A percentile compares a stretch with the other conserved stretches of the same genome.
phyloP scores from a whole-genome alignment of 306 rosid species.

The Vigna angularis region DNA sequence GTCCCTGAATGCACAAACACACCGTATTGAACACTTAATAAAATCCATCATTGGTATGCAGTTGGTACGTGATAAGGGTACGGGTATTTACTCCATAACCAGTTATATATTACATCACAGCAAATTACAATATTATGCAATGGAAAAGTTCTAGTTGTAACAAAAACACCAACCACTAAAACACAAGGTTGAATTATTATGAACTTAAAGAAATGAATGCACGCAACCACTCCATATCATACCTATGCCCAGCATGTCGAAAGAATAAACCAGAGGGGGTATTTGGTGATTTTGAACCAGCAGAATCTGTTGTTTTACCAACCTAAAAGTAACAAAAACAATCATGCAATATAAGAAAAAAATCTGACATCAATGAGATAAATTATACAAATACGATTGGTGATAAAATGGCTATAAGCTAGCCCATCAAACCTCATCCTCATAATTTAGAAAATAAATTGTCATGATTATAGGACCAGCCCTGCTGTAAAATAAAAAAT shows the following conservation, averaged over 20 bases:
- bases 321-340: slow-evolving; percentile 47
- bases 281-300: slow-evolving; percentile 38
- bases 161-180: slow-evolving; percentile 15
- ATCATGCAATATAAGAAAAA: neutral
- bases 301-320: slow-evolving; percentile 48
- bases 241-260: slow-evolving; percentile 67
- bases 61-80: neutral
- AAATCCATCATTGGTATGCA: neutral
- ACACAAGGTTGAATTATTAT: slow-evolving; percentile 13
- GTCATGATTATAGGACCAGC: neutral
- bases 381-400: neutral
- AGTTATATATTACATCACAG: neutral
- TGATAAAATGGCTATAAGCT: slow-evolving; percentile 15
- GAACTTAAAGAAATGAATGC: slow-evolving; percentile 30
- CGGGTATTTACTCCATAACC: neutral
- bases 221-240: slow-evolving; percentile 31
- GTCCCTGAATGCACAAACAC: slow-evolving; percentile 66
- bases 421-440: neutral
- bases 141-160: slow-evolving; percentile 6
- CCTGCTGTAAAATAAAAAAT: neutral
- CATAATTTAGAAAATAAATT: neutral
- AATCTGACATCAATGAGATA: neutral
- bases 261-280: slow-evolving; percentile 59
- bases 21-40: neutral
- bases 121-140: neutral